Conservation (phyloP, 192 early-diverging fungal species). For the Backusella tuberculispora region DNA sequence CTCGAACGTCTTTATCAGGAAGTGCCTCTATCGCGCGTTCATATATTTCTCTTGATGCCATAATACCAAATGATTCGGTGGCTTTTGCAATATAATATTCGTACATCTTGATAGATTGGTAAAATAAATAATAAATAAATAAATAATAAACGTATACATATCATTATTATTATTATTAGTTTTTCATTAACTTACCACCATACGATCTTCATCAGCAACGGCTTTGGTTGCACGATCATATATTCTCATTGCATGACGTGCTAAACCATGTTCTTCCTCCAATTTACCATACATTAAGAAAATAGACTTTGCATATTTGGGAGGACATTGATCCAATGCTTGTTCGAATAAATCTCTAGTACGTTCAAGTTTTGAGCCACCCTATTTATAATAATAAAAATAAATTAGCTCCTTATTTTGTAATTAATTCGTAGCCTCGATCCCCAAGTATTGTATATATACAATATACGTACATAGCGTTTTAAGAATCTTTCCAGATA, state of each 20-base stretch:
- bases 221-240: slow-evolving; percentile 90
- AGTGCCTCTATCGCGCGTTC: slow-evolving; percentile 87
- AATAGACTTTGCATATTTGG: slow-evolving; percentile 83
- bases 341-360: slow-evolving; percentile 95
- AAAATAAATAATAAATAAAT: neutral
- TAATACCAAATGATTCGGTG: slow-evolving; percentile 82
- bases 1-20: slow-evolving; percentile 77
- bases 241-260: slow-evolving; percentile 90
- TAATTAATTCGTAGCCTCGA: neutral
- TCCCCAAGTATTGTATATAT: too few species aligned
- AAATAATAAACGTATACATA: neutral
- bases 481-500: slow-evolving; percentile 87
- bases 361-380: slow-evolving; percentile 86
- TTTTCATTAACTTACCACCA: slow-evolving; percentile 49
- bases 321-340: slow-evolving; percentile 83
- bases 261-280: slow-evolving; percentile 91
- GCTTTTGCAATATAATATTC: slow-evolving; percentile 91
- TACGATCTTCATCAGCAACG: slow-evolving; percentile 74
- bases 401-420: neutral
- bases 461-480: slow-evolving; percentile 66
- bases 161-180: neutral
- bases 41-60: slow-evolving; percentile 89
- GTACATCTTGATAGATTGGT: slow-evolving; percentile 58
- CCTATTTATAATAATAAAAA: slow-evolving; percentile 39
- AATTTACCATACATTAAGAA: slow-evolving; percentile 90